Evolutionary conservation across 73 alveolate species (phyloP).

Genomic region (Halteria grandinella): DNA sequence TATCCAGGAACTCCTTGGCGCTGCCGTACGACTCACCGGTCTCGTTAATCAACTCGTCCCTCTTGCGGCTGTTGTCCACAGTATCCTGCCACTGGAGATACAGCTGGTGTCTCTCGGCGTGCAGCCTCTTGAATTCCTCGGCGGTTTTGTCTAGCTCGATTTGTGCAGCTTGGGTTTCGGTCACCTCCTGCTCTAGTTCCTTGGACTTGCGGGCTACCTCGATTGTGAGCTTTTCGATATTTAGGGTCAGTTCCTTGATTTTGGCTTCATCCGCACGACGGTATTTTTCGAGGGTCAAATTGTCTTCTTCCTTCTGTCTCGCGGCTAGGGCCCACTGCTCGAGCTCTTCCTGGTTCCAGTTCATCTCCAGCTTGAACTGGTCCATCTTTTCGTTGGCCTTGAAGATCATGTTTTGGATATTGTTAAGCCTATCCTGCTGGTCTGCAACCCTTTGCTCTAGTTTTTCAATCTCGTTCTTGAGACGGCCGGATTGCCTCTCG

Average conservation of each 20-base stretch:
- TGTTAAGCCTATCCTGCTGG: constrained; percentile 95
- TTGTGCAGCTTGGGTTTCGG: constrained; percentile 98
- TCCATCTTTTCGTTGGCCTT: constrained; percentile 98
- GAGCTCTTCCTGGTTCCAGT: constrained; percentile 99
- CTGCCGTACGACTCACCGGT: constrained; percentile 91
- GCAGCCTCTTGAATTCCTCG: constrained; percentile 96
- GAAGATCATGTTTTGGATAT: constrained; percentile 94
- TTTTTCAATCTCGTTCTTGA: constrained; percentile 82
- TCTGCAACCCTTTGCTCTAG: constrained; percentile 79
- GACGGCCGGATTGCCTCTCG: constrained; percentile 89
- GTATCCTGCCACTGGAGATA: constrained; percentile 91
- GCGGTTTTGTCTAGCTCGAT: constrained; percentile 99
- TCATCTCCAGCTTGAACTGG: constrained; percentile 98
- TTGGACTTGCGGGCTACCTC: constrained; percentile 80
- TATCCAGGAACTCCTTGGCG: constrained; percentile 84
- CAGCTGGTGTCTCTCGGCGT: constrained; percentile 96
- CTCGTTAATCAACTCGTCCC: constrained; percentile 90
- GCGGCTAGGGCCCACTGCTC: constrained; percentile 99
- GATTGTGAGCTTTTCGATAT: constrained; percentile 89
- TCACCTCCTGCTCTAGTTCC: constrained; percentile 94
- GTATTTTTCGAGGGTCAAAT: constrained; percentile 98
- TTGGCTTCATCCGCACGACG: constrained; percentile 99
- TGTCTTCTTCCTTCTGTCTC: constrained; percentile 99
- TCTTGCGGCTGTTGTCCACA: constrained; percentile 83
- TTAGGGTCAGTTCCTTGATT: constrained; percentile 96